Percentiles rank a stretch among this genome's conserved stretches.
These are phyloP conservation scores for Seiridium unicorne DNA, from an alignment of 2,329 filamentous ascomycete genomes.

Conservation along the genomic window DNA sequence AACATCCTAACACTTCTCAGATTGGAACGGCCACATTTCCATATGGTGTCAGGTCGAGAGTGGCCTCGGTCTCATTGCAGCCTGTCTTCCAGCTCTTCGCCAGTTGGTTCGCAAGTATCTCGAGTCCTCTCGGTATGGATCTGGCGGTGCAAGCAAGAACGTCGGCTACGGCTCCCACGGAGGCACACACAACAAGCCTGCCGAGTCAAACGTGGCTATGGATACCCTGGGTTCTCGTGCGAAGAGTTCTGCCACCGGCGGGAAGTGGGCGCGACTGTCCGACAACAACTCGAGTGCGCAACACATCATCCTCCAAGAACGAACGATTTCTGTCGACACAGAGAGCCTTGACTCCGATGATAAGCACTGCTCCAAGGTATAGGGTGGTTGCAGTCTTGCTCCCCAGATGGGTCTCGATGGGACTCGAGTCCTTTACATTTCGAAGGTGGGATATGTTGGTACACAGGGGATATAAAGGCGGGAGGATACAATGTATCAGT, in stretches of 20 bases:
- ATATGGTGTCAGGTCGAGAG: conserved; percentile 10
- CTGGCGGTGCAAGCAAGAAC: background rate
- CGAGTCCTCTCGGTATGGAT: background rate
- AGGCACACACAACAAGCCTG: background rate
- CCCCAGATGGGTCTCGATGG: background rate
- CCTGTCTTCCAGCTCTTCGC: conserved; percentile 14
- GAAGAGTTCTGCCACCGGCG: background rate
- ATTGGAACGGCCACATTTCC: conserved; percentile 4
- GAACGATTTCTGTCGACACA: background rate
- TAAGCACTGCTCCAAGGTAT: background rate
- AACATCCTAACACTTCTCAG: background rate
- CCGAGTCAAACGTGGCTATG: background rate
- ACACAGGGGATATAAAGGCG: background rate
- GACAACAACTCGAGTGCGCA: background rate
- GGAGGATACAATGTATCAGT: background rate
- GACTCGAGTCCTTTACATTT: background rate
- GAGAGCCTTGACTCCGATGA: background rate
- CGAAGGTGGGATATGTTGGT: background rate
- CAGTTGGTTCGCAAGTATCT: conserved; percentile 9
- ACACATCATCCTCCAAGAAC: background rate
- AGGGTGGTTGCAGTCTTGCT: background rate
- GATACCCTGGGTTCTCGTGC: background rate
- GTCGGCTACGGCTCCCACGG: background rate
- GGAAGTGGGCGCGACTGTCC: conserved; percentile 1
- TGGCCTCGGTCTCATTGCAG: conserved; percentile 15